A percentile compares a stretch with the other conserved stretches of the same genome.
Evolutionary conservation across 768 basidiomycete species (phyloP).

Genomic region (Amanita pallidorosea): DNA sequence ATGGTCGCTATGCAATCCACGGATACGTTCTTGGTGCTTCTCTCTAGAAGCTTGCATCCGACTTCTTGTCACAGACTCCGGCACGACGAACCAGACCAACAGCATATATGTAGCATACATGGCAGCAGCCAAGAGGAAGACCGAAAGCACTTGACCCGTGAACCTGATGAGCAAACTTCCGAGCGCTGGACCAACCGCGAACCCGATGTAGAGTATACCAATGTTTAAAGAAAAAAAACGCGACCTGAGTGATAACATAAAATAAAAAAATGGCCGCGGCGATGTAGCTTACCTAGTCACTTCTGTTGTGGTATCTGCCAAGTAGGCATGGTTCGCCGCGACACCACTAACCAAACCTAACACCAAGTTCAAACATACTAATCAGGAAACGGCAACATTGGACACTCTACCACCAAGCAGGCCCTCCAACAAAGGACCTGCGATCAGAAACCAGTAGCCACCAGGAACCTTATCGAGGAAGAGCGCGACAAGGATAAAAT

Average conservation of each 20-base stretch:
- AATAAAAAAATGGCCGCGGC: background rate
- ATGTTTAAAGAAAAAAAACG: slow-evolving; percentile 52
- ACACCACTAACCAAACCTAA: slow-evolving; percentile 38
- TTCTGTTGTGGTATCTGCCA: slow-evolving; percentile 56
- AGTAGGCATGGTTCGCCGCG: slow-evolving; percentile 53
- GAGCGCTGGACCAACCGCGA: slow-evolving; percentile 66
- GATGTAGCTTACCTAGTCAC: slow-evolving; percentile 33
- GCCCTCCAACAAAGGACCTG: slow-evolving; percentile 61
- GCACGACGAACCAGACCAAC: slow-evolving; percentile 50
- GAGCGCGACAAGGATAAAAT: slow-evolving; percentile 53
- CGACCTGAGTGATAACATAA: slow-evolving; percentile 29
- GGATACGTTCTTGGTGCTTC: slow-evolving; percentile 24
- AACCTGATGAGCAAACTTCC: slow-evolving; percentile 53
- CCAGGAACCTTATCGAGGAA: slow-evolving; percentile 58
- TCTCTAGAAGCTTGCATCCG: slow-evolving; percentile 32
- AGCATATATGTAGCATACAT: slow-evolving; percentile 39
- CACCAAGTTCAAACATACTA: slow-evolving; percentile 8
- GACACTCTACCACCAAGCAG: slow-evolving; percentile 50
- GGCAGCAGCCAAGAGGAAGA: slow-evolving; percentile 57
- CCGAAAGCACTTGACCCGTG: slow-evolving; percentile 44
- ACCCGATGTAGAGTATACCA: slow-evolving; percentile 62
- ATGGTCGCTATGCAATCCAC: slow-evolving; percentile 11
- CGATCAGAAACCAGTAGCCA: slow-evolving; percentile 70
- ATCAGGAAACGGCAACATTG: background rate
- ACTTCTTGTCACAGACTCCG: slow-evolving; percentile 60